Base-by-base conservation (phyloP, 495 filamentous ascomycete genomes). In the Baudoinia panamericana region DNA sequence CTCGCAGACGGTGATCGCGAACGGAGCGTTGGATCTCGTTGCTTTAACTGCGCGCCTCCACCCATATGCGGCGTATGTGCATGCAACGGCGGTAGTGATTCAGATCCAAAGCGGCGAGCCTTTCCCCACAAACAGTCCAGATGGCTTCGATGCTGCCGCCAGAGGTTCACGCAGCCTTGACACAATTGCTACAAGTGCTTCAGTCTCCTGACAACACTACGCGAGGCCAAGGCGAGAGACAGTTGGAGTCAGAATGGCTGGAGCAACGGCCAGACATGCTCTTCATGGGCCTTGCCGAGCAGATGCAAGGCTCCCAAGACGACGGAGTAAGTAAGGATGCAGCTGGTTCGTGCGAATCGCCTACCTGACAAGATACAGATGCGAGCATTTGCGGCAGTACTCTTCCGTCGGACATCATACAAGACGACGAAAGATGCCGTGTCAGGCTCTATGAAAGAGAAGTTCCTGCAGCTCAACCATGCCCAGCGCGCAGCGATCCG, bases 211-310 rank as follows among this genome's bases (percentile, higher is more conserved):
- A 99, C 67, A 99, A 99, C 62, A 62, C 63, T 26, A 68, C 82
- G 52, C 79, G 92, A 50, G 73, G 78, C 23, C 76, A 82, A 56
- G 86, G 87, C 34, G 92, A 99, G 63, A 84, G 87, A 35, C 76
- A 83, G 57, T 64, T 99, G 45, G 84, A 82, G 55, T 80, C 75
- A 61, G 81, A 86, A 60, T 99, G 90, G 90, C 76, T 85, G 27
- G 68, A 65, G 37, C 69, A 70, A 15, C 72, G 78, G 29, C 87
- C 92, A 25, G 86, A 93, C 50, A 68, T 90, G 45, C 65, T 96
- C 26, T 63, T 99, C 59, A 84, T 94, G 80, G 92, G 86, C 41
- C 63, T 99, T 51, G 84, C 78, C 15, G 92, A 99, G 62, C 87
- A 96, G 63, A 80, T 93, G 53, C 73, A 79, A 50, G 73, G 67